A percentile compares a stretch with the other conserved stretches of the same genome.
Conservation (phyloP, 1,284 basidiomycete genomes). For the Pascua sp. region DNA sequence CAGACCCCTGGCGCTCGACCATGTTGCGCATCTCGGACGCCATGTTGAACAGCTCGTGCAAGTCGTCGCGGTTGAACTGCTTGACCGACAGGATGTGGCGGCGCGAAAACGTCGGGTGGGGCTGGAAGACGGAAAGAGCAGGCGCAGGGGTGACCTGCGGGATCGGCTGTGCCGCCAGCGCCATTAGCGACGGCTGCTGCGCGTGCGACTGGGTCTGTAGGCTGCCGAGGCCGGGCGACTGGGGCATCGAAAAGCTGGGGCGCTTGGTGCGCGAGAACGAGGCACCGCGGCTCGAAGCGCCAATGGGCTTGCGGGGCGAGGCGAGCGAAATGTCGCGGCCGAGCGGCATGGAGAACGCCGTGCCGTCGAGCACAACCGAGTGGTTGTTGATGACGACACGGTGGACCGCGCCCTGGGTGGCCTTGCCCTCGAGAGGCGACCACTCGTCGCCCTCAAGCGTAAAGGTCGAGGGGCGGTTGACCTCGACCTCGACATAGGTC, state of each 20-base stretch:
- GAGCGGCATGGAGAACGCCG: conserved; percentile 57
- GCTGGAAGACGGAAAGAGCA: conserved; percentile 53
- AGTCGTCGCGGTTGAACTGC: conserved; percentile 84
- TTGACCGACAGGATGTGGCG: conserved; percentile 93
- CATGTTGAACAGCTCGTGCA: conserved; percentile 90
- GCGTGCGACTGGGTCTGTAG: conserved; percentile 17
- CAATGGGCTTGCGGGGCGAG: conserved; percentile 50
- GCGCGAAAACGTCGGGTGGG: conserved; percentile 71
- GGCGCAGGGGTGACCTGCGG: conserved; percentile 37
- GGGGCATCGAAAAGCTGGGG: conserved; percentile 30
- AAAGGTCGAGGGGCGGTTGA: conserved; percentile 71
- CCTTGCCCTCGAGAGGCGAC: conserved; percentile 75
- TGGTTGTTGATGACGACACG: conserved; percentile 89
- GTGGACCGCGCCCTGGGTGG: conserved; percentile 74
- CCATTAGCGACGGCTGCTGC: conserved; percentile 38
- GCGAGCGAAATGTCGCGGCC: conserved; percentile 79
- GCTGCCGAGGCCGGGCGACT: conserved; percentile 19
- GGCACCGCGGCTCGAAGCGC: conserved; percentile 19
- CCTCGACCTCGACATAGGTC: conserved; percentile 89
- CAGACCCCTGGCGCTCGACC: conserved; percentile 83
- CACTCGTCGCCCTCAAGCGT: conserved; percentile 56
- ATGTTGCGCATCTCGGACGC: conserved; percentile 96
- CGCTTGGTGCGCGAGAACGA: conserved; percentile 44
- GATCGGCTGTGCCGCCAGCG: conserved; percentile 26
- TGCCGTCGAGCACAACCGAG: conserved; percentile 89